Conservation (phyloP, 2,329 filamentous ascomycete species). For the Didymella arachidicola region DNA sequence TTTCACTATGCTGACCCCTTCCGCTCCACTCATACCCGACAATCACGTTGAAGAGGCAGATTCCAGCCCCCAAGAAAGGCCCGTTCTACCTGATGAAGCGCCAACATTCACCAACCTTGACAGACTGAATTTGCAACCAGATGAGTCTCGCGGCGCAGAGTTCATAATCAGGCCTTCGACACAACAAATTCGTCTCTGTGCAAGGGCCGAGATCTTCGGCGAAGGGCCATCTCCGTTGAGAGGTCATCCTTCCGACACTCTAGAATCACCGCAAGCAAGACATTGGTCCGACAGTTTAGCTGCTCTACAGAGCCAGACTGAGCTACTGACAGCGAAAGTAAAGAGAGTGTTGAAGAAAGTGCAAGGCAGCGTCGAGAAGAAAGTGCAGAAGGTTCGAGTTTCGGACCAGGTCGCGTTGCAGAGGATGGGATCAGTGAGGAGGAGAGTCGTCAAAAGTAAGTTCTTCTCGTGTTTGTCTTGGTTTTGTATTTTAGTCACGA, state of each 20-base stretch:
- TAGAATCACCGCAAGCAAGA: not conserved
- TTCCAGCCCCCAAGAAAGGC: not conserved
- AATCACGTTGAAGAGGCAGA: not conserved
- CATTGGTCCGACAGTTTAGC: not conserved
- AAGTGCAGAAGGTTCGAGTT: not conserved
- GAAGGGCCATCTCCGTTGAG: not conserved
- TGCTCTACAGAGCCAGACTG: not conserved
- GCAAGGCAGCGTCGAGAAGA: not conserved
- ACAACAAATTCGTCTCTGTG: not conserved
- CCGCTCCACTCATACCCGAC: not conserved
- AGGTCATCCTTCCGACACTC: not conserved
- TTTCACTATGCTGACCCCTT: not conserved
- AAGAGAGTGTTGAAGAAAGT: not conserved
- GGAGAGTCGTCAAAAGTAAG: not conserved
- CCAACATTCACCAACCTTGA: not conserved
- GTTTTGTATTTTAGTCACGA: not conserved
- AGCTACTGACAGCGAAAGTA: not conserved
- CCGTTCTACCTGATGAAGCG: not conserved
- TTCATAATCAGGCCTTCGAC: not conserved
- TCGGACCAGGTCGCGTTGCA: not conserved
- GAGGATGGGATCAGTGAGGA: not conserved
- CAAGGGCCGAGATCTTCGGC: not conserved
- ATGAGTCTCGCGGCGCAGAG: not conserved
- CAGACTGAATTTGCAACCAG: not conserved
- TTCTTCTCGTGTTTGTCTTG: not conserved